Evolutionary conservation across 805 yeast species (phyloP).

Genomic region (Wickerhamiella parazyma): DNA sequence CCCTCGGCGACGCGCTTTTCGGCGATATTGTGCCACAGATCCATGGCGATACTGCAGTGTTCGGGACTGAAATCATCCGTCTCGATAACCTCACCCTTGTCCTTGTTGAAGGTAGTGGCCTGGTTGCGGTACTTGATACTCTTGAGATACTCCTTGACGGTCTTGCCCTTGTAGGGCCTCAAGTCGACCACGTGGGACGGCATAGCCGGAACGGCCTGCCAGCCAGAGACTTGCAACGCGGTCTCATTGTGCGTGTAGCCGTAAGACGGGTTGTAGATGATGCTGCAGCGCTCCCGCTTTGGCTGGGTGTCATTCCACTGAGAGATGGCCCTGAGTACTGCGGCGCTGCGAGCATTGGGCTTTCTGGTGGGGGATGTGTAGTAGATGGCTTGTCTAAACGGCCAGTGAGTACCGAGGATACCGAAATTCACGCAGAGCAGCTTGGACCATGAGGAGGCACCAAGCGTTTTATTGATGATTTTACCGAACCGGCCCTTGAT

Average conservation of each 20-base stretch:
- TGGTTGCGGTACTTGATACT: slow-evolving; percentile 32
- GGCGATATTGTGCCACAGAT: slow-evolving; percentile 31
- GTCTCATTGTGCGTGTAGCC: slow-evolving; percentile 19
- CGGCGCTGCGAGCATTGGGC: slow-evolving; percentile 33
- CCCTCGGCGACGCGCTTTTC: slow-evolving; percentile 28
- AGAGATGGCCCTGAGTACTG: slow-evolving; percentile 28
- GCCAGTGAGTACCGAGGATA: slow-evolving; percentile 35
- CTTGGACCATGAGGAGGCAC: slow-evolving; percentile 24
- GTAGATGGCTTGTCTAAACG: slow-evolving; percentile 30
- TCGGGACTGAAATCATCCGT: slow-evolving; percentile 24
- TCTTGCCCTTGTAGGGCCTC: slow-evolving; percentile 26
- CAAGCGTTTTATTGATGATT: slow-evolving; percentile 21
- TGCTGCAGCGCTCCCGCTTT: slow-evolving; percentile 23
- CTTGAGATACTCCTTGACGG: slow-evolving; percentile 29
- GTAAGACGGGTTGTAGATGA: slow-evolving; percentile 30
- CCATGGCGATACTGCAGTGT: slow-evolving; percentile 25
- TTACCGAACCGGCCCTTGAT: slow-evolving; percentile 24
- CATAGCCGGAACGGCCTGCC: slow-evolving; percentile 28
- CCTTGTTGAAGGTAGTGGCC: slow-evolving; percentile 25
- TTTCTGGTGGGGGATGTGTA: slow-evolving; percentile 28
- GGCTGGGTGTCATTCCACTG: slow-evolving; percentile 27
- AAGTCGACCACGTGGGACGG: slow-evolving; percentile 32
- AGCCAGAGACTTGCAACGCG: slow-evolving; percentile 28
- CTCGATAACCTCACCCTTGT: slow-evolving; percentile 28
- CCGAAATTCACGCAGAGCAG: slow-evolving; percentile 30